Evolutionary conservation across 352 stramenopile species (phyloP).

Genomic region (Phytophthora rubi): DNA sequence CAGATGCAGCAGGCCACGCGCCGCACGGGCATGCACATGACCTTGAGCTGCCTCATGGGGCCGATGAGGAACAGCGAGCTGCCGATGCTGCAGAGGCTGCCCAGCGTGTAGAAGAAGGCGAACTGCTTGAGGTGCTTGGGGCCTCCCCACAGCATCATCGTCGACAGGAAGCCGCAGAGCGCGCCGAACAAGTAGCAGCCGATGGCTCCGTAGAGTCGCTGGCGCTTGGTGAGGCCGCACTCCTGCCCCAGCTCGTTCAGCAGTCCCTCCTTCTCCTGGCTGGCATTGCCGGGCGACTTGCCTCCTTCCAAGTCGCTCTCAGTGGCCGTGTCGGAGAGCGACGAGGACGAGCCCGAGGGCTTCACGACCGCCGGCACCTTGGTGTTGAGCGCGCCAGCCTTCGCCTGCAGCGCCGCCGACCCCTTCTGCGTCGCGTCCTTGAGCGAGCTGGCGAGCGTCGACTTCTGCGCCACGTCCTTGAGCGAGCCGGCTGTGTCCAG

Average conservation of each 20-base stretch:
- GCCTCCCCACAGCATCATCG: constrained; percentile 82
- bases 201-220: constrained; percentile 76
- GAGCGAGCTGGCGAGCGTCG: constrained; percentile 33
- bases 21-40: constrained; percentile 88
- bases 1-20: constrained; percentile 82
- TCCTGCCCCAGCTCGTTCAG: constrained; percentile 73
- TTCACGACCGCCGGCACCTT: constrained; percentile 49
- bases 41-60: constrained; percentile 68
- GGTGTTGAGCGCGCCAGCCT: constrained; percentile 65
- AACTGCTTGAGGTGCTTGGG: constrained; percentile 86
- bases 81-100: constrained; percentile 81
- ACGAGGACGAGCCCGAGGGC: constrained; percentile 24
- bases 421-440: constrained; percentile 61
- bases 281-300: constrained; percentile 38
- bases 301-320: constrained; percentile 53
- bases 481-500: constrained; percentile 63
- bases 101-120: constrained; percentile 87
- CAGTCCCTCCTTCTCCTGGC: constrained; percentile 76
- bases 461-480: constrained; percentile 50
- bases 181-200: constrained; percentile 77
- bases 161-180: constrained; percentile 79
- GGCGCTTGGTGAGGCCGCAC: constrained; percentile 81
- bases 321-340: constrained; percentile 30
- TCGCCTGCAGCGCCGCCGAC: constrained; percentile 54
- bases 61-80: constrained; percentile 84